Percentiles rank a stretch among this genome's conserved stretches.
These are phyloP conservation scores for Mycena sanguinolenta DNA, from an alignment of 768 basidiomycete genomes.

Conservation along the genomic window DNA sequence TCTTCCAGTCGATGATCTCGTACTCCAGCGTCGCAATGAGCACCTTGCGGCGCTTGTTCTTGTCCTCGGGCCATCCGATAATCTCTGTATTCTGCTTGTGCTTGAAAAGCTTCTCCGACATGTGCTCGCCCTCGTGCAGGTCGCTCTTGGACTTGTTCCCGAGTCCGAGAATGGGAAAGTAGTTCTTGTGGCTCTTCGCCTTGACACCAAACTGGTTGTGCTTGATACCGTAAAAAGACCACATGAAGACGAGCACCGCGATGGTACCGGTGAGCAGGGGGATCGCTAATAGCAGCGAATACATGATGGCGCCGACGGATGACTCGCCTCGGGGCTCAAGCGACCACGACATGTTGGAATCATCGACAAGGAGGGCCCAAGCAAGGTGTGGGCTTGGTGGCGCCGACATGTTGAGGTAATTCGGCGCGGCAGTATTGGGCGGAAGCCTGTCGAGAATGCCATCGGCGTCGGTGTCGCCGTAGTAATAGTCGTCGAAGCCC, in stretches of 20 bases:
- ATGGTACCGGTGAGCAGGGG: conserved; percentile 88
- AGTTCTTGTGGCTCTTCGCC: conserved; percentile 77
- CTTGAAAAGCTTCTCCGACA: conserved; percentile 82
- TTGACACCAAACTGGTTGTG: conserved; percentile 93
- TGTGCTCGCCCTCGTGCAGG: conserved; percentile 71
- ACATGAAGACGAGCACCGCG: conserved; percentile 91
- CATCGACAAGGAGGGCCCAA: conserved; percentile 88
- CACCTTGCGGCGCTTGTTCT: conserved; percentile 90
- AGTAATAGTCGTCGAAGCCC: conserved; percentile 92
- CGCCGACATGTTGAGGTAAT: conserved; percentile 92
- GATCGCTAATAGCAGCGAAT: conserved; percentile 83
- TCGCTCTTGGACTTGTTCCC: conserved; percentile 78
- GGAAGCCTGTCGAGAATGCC: conserved; percentile 92
- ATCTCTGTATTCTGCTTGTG: conserved; percentile 75
- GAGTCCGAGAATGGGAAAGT: conserved; percentile 89
- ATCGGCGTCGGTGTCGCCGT: conserved; percentile 90
- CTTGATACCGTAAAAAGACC: conserved; percentile 96
- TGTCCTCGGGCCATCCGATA: conserved; percentile 97
- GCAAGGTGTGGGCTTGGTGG: conserved; percentile 90
- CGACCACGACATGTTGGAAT: conserved; percentile 81
- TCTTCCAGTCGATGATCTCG: conserved; percentile 97
- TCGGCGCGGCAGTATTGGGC: conserved; percentile 87
- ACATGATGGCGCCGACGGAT: conserved; percentile 88
- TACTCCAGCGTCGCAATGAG: conserved; percentile 95
- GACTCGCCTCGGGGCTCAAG: conserved; percentile 87